Base-by-base conservation (phyloP, 2,329 filamentous ascomycete genomes). In the Aureobasidium sp. region DNA sequence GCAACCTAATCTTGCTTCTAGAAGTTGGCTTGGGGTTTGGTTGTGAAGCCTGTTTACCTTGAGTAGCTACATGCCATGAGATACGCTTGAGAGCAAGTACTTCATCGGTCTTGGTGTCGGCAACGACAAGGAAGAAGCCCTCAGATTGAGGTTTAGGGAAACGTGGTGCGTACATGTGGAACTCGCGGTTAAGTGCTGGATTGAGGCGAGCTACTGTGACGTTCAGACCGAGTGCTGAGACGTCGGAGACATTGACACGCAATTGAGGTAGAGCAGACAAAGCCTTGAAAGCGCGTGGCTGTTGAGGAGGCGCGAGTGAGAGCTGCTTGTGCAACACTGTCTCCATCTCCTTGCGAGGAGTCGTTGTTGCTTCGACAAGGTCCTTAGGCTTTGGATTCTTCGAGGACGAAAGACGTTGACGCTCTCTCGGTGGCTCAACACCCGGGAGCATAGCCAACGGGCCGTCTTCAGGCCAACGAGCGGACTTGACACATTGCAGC, bases 71-170 rank as follows among this genome's bases (percentile, higher is more conserved):
- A 25, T 61, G 59, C 92, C 94, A 97, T 1, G 86, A 87, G 0
- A 94, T 83, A 34, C 94, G 81, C 81, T 96, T 97, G 65, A 99
- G 79, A 3, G 89, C 93, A 4, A 96, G 75, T 42, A 97, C 81
- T 67, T 97, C 90, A 63, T 93, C 90, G 7, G 76, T 82, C 0
- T 77, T 78, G 2, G 82, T 69, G 67, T 89, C 85, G 7, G 85
- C 87, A 0, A 96, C 81, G 27, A 97, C 71, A 14, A 94, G 84
- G 73, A 99, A 97, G 83, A 87, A 97, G 0, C 92, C 92, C 70
- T 99, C 94, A 0, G 86, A 94, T 74, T 99, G 94, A 16, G 91
- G 86, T 75, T 99, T 99, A 1, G 93, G 93, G 76, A 96, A 97
- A 27, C 84, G 82, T 3, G 95, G 93, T 0, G 94, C 91, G 68